A percentile compares a stretch with the other conserved stretches of the same genome.
Evolutionary conservation across 176 grass and related monocot species (phyloP).

Genomic region (Poa pratensis): DNA sequence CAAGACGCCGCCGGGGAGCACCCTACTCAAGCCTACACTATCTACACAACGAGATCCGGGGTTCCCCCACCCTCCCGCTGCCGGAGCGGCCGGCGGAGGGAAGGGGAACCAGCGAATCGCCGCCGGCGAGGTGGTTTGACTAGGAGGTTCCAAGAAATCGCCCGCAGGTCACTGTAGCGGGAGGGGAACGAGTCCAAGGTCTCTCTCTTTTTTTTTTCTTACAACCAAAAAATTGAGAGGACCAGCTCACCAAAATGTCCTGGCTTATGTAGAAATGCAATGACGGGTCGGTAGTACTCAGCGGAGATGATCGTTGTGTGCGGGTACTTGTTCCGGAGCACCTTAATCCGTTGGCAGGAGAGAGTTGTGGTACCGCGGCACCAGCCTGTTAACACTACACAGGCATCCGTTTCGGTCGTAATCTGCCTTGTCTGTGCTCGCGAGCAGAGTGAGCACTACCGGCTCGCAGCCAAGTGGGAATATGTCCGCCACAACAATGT

Average conservation of each 20-base stretch:
- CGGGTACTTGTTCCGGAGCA: conserved; percentile 28
- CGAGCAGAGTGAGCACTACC: neutral
- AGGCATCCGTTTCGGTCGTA: conserved; percentile 51
- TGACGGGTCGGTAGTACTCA: conserved; percentile 38
- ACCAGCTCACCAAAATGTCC: conserved; percentile 16
- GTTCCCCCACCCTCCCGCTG: too few species aligned
- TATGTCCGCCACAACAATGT: conserved; percentile 44
- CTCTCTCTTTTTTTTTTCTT: too few species aligned
- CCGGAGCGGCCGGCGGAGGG: too few species aligned
- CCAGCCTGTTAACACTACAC: conserved; percentile 15
- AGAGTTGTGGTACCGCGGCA: conserved; percentile 37
- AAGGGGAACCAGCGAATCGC: too few species aligned
- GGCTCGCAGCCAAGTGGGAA: conserved; percentile 46
- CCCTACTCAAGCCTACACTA: too few species aligned
- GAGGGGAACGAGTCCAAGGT: too few species aligned
- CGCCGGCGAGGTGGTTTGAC: too few species aligned
- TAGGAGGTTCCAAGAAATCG: too few species aligned
- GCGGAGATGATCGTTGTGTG: conserved; percentile 11
- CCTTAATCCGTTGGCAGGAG: conserved; percentile 5
- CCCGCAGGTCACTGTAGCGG: too few species aligned
- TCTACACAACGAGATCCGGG: too few species aligned
- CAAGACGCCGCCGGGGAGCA: too few species aligned
- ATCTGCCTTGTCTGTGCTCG: conserved; percentile 17
- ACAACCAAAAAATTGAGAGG: neutral
- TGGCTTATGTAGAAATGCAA: conserved; percentile 31